Evolutionary conservation across 768 basidiomycete species (phyloP), one percentile per base, ranked within the genome.

Genomic region (Psilocybe cyanescens): DNA sequence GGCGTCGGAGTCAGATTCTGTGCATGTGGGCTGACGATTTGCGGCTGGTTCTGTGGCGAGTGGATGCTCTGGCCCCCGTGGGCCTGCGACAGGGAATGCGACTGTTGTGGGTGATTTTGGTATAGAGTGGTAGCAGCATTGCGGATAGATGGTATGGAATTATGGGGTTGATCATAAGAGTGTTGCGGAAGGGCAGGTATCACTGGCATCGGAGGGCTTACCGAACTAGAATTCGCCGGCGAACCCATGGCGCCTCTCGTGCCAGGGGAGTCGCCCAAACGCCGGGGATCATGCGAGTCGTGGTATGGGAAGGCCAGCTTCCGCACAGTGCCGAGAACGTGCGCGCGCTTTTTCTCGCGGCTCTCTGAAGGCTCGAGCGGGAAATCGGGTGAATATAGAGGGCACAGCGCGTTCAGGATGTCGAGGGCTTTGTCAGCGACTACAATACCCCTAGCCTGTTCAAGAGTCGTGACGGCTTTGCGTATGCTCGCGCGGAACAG

Each of bases 221-320:
- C 79, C 58, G 86, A 83, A 67, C 77, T 82, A 3, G 85, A 84
- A 60, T 82, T 84, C 33, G 85, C 79, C 53, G 87, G 87, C 7
- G 87, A 87, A 59, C 81, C 82, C 44, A 76, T 70, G 31, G 76
- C 62, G 4, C 78, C 83, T 29, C 84, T 74, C 8, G 76, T 74
- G 68, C 78, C 76, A 31, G 85, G 83, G 29, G 86, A 85, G 63
- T 80, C 81, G 54, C 71, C 78, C 64, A 72, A 79, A 33, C 80
- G 78, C 64, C 81, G 80, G 66, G 80, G 79, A 74, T 79, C 81
- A 74, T 80, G 86, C 55, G 83, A 85, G 73, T 87, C 89, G 66
- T 89, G 89, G 71, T 89, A 91, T n/a, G 91, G 91, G 74, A 92
- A 92, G 29, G 90, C 90, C 19, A 93, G 82, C 62, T 89, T 90